Evolutionary conservation across 768 basidiomycete genomes (phyloP).

Genomic region (Auricularia sp.): DNA sequence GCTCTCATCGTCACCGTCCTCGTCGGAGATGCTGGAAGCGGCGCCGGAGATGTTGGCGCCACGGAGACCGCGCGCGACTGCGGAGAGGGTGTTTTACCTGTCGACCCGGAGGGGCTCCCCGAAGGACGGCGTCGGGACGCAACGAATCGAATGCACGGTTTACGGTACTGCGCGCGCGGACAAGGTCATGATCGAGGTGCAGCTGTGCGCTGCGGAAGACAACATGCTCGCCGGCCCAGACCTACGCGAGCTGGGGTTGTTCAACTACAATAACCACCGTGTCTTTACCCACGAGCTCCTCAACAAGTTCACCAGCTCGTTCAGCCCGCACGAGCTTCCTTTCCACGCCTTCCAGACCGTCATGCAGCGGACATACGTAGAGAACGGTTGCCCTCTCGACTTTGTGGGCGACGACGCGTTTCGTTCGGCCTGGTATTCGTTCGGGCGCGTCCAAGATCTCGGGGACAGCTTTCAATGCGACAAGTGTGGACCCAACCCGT

Average conservation of each 20-base stretch:
- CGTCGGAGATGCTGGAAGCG: too few species aligned
- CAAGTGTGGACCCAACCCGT: slow-evolving; percentile 10
- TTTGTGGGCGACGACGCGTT: slow-evolving; percentile 14
- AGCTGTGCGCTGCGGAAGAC: background rate
- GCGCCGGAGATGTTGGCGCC: too few species aligned
- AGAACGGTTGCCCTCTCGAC: background rate
- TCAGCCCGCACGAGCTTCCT: slow-evolving; percentile 12
- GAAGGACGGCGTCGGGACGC: too few species aligned
- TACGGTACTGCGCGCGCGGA: too few species aligned
- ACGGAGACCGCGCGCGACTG: too few species aligned
- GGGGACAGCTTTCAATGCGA: slow-evolving; percentile 9
- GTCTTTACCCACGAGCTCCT: slow-evolving; percentile 15
- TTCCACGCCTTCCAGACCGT: slow-evolving; percentile 11
- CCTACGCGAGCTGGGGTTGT: slow-evolving; percentile 5
- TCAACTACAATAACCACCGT: slow-evolving; percentile 14
- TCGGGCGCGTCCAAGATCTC: slow-evolving; percentile 9
- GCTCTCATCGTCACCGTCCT: too few species aligned
- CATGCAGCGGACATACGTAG: slow-evolving; percentile 7
- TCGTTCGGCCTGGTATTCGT: slow-evolving; percentile 12
- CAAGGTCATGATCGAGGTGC: background rate
- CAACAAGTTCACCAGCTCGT: slow-evolving; percentile 11
- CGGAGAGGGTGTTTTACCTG: too few species aligned
- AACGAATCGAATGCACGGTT: too few species aligned
- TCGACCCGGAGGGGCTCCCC: too few species aligned
- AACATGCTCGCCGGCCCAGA: slow-evolving; percentile 11